phyloP scores from a whole-genome alignment of 2,329 filamentous ascomycete species.

The Cladosporium sp. region DNA sequence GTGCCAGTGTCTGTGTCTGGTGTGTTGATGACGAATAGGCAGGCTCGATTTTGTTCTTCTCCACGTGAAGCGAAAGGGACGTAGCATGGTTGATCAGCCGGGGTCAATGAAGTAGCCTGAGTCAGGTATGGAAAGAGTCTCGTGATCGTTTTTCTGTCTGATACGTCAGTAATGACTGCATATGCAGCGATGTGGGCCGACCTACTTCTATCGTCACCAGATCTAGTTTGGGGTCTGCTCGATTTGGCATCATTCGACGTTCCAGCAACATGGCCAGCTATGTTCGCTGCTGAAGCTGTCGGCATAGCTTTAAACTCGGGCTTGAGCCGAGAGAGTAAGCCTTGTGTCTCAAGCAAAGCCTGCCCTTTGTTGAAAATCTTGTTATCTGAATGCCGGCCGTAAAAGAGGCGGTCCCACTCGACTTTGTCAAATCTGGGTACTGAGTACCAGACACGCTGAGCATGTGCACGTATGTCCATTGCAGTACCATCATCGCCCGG shows the following conservation, averaged over 20 bases:
- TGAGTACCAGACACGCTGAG: background rate
- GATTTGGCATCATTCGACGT: no score
- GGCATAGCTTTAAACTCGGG: background rate
- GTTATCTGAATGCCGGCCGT: background rate
- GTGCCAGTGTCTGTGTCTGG: background rate
- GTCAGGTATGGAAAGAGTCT: background rate
- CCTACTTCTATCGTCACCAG: no score
- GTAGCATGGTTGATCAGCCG: background rate
- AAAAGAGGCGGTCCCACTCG: background rate
- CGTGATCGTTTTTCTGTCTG: background rate
- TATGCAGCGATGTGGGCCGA: no score
- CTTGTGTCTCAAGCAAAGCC: background rate
- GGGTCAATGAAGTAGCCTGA: background rate
- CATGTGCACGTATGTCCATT: background rate
- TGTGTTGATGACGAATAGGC: background rate
- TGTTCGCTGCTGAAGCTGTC: no score
- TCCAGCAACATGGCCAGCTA: background rate
- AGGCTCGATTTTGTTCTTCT: background rate
- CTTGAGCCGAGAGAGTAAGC: background rate
- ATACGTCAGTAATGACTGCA: background rate
- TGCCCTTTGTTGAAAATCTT: background rate
- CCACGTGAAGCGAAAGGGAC: background rate
- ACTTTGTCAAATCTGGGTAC: background rate
- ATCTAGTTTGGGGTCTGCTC: no score
- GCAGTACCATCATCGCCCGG: background rate